Percentiles rank a stretch among this genome's conserved stretches.
Evolutionary conservation across 345 rosid species (phyloP).

Genomic region (Aethionema arabicum): DNA sequence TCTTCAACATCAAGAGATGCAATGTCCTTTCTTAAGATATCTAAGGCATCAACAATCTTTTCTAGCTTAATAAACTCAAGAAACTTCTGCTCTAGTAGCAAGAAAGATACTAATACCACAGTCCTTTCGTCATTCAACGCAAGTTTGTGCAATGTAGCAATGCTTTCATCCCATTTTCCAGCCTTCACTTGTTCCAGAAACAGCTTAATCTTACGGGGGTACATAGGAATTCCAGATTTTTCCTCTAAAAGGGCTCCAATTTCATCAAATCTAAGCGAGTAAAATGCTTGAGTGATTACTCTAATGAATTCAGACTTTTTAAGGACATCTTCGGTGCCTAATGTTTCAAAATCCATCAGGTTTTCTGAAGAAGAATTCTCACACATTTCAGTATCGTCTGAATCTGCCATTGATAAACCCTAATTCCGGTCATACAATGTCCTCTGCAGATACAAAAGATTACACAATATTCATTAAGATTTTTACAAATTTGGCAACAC

Average conservation of each 20-base stretch:
- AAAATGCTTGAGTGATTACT: constrained; percentile 47
- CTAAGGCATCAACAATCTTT: constrained; percentile 38
- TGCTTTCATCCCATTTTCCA: constrained; percentile 55
- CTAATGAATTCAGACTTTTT: constrained; percentile 53
- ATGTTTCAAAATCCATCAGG: too few species aligned
- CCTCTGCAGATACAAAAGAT: background rate
- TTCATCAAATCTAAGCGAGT: constrained; percentile 53
- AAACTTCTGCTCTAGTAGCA: constrained; percentile 55
- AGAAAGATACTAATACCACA: constrained; percentile 45
- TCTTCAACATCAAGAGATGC: constrained; percentile 43
- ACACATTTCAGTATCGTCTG: too few species aligned
- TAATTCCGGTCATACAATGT: too few species aligned
- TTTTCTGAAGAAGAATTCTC: too few species aligned
- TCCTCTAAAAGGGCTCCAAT: constrained; percentile 46
- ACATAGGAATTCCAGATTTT: constrained; percentile 47
- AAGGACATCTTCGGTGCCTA: constrained; percentile 44
- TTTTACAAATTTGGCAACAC: too few species aligned
- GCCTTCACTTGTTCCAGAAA: constrained; percentile 45
- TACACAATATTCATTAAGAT: background rate
- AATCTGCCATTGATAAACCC: too few species aligned
- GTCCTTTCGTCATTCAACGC: constrained; percentile 38
- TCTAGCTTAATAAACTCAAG: constrained; percentile 38
- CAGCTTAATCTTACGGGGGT: constrained; percentile 30
- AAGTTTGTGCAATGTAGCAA: constrained; percentile 37
- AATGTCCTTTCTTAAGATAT: constrained; percentile 47